These are phyloP conservation scores for Lunasporangiospora selenospora DNA, from an alignment of 192 early-diverging fungal genomes.

Conservation along the genomic window DNA sequence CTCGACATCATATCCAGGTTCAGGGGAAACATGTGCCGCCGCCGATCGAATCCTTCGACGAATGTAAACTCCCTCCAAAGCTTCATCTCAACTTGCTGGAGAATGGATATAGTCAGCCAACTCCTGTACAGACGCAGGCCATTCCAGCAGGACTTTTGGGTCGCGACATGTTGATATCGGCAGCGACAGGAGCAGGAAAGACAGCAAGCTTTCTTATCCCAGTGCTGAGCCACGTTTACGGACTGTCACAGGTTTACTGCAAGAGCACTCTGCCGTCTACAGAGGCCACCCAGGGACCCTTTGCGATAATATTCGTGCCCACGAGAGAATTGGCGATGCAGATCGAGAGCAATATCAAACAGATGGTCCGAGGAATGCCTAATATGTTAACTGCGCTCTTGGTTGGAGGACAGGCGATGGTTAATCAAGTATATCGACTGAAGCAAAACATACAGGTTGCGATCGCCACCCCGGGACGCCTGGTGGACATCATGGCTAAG, in stretches of 20 bases:
- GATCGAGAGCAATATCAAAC: constrained; percentile 53
- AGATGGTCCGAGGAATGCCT: constrained; percentile 41
- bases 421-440: constrained; percentile 59
- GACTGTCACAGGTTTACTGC: constrained; percentile 21
- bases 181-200: constrained; percentile 61
- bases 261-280: too few species aligned
- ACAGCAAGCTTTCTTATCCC: constrained; percentile 59
- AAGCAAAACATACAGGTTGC: constrained; percentile 60
- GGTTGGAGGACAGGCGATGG: constrained; percentile 60
- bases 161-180: constrained; percentile 56
- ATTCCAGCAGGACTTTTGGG: constrained; percentile 50
- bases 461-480: constrained; percentile 63
- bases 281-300: constrained; percentile 39
- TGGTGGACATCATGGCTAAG: constrained; percentile 52
- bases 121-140: constrained; percentile 48
- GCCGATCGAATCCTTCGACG: constrained; percentile 52
- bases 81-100: constrained; percentile 44
- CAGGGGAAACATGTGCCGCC: constrained; percentile 50
- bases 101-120: constrained; percentile 33
- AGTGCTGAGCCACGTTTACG: constrained; percentile 43
- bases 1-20: constrained; percentile 35
- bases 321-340: constrained; percentile 61
- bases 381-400: constrained; percentile 63
- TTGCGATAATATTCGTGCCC: constrained; percentile 54
- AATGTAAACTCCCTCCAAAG: constrained; percentile 49